These are phyloP conservation scores for Paracoccidioides brasiliensis DNA, from an alignment of 2,329 filamentous ascomycete species.

Conservation along the genomic window DNA sequence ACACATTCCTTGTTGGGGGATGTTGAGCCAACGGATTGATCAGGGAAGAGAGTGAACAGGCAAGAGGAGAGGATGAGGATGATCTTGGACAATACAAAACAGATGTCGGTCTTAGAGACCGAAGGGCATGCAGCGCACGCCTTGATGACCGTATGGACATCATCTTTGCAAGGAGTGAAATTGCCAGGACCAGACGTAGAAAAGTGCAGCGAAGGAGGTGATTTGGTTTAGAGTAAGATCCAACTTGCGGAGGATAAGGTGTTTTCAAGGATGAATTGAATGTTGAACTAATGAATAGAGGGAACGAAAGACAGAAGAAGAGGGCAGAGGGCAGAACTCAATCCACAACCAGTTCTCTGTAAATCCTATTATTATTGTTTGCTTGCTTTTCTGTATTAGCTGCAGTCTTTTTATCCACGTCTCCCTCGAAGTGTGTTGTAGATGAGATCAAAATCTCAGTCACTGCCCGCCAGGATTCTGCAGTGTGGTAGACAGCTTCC, in stretches of 20 bases:
- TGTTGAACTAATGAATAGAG: no score
- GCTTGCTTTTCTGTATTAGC: no score
- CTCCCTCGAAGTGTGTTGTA: no score
- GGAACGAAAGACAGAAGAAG: neutral
- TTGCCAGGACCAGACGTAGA: constrained; percentile 19
- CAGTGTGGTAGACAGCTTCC: no score
- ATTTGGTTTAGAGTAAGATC: neutral
- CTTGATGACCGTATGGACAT: constrained; percentile 38
- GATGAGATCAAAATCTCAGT: no score
- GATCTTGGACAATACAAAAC: constrained; percentile 24
- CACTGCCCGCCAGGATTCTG: no score
- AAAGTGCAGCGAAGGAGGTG: constrained; percentile 5
- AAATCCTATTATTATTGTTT: no score
- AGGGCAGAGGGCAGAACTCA: no score
- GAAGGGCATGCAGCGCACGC: constrained; percentile 34
- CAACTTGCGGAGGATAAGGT: neutral
- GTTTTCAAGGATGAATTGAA: neutral
- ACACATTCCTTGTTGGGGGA: constrained; percentile 16
- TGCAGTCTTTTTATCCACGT: no score
- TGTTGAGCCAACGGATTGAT: constrained; percentile 25
- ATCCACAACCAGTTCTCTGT: no score
- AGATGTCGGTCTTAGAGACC: constrained; percentile 20
- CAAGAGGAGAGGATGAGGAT: constrained; percentile 33
- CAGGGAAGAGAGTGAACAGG: constrained; percentile 34
- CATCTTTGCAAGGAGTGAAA: constrained; percentile 28